Base-by-base conservation (phyloP, 805 yeast species). In the Jamesozyma piceae region DNA sequence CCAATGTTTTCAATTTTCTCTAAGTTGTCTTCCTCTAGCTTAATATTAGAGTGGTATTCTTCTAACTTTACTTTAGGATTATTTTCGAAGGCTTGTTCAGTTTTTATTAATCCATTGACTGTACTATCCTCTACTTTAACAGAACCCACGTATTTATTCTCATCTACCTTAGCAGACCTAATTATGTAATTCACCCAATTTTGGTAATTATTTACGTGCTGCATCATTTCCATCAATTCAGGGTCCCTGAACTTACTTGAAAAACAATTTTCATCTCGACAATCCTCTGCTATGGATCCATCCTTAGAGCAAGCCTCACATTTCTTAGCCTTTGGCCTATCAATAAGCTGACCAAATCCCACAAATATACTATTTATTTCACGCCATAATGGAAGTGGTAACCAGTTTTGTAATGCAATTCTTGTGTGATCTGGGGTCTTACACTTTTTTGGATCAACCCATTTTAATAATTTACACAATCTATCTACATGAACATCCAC, bases 401-500 rank as follows among this genome's bases (percentile, higher is more conserved):
- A 63, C 92, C 95, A 84, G 20, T 66, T 60, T 55, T 89, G 83
- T 33, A 89, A 63, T 35, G 72, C 78, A 24, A 67, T 53, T 19
- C 97, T 63, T 0, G 95, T 84, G 26, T 71, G 69, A 49, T 89
- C 96, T 0, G 97, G 95, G 13, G 77, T 81, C 35, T 72, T 66
- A 29, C 71, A 58, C 34, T 55, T 55, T 26, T 60, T 63, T 1
- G 60, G 52, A 26, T 66, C 61, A 2, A 78, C 82, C 96, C 96
- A 88, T 26, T 73, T 71, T 82, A 88, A 87, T 77, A 82, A 73
- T 44, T 76, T 78, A 0, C 88, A 78, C 45, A 88, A 65, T 41
- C 97, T 67, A 52, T 84, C 89, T 41, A 89, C 77, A 60, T 89
- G 97, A 2, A 86, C 89, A 58, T 89, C 97, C 10, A 89, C 96